A percentile compares a stretch with the other conserved stretches of the same genome.
Evolutionary conservation across 1,139 yeast genomes (phyloP).

Genomic region (Hyphopichia pseudoburtonii): DNA sequence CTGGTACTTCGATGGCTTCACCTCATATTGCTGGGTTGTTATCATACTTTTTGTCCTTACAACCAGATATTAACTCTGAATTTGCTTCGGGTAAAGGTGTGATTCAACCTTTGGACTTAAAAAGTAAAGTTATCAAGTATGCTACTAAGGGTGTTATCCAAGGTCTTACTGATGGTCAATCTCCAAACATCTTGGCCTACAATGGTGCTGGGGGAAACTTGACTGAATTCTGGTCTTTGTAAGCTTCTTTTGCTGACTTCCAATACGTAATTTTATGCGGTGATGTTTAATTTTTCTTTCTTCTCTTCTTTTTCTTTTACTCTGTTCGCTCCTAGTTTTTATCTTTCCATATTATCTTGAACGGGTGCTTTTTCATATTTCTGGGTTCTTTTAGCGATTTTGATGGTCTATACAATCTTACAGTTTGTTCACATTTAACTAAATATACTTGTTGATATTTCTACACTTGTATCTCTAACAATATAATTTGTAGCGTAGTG

Average conservation of each 20-base stretch:
- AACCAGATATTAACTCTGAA: constrained; percentile 81
- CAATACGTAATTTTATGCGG: too few species aligned
- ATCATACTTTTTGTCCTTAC: constrained; percentile 86
- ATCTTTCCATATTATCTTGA: too few species aligned
- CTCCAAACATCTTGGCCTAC: constrained; percentile 46
- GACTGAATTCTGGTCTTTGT: constrained; percentile 6
- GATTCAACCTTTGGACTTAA: constrained; percentile 34
- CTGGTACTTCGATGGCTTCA: constrained; percentile 99
- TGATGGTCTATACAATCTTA: too few species aligned
- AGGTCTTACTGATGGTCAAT: constrained; percentile 35
- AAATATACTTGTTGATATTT: too few species aligned
- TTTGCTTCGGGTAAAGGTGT: constrained; percentile 22
- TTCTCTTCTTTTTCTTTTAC: background rate
- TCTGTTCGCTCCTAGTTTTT: too few species aligned
- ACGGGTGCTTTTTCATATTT: too few species aligned
- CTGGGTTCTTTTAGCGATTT: too few species aligned
- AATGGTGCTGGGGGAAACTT: constrained; percentile 25
- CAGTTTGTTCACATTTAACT: too few species aligned
- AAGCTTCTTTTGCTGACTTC: too few species aligned
- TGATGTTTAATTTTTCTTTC: background rate
- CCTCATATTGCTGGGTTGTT: constrained; percentile 94
- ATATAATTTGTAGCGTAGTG: too few species aligned
- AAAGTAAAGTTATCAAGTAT: constrained; percentile 35
- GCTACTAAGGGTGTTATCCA: constrained; percentile 34
- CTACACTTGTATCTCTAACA: too few species aligned